Evolutionary conservation across 306 rosid genomes (phyloP).

Genomic region (Trichosanthes truncata): DNA sequence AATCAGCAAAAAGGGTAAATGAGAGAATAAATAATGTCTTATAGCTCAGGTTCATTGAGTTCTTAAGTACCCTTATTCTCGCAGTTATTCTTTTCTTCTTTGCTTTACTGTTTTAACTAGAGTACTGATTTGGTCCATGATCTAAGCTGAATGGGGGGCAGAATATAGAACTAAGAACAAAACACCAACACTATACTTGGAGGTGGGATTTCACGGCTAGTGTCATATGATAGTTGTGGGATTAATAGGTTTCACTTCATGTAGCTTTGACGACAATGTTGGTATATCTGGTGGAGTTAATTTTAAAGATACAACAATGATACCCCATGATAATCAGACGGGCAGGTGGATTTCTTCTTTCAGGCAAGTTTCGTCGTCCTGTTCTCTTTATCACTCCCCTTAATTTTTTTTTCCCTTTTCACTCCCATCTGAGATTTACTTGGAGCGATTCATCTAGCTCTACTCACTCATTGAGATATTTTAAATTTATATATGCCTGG

Average conservation of each 20-base stretch:
- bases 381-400: neutral
- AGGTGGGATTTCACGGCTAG: neutral
- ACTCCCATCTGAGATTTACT: neutral
- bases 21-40: neutral
- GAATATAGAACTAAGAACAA: neutral
- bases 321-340: slow-evolving; percentile 49
- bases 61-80: neutral
- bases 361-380: slow-evolving; percentile 37
- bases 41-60: neutral
- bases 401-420: neutral
- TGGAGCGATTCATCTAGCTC: neutral
- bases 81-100: neutral
- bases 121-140: neutral
- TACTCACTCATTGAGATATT: neutral
- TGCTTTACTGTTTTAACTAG: neutral
- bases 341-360: slow-evolving; percentile 67
- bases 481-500: neutral
- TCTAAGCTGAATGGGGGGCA: neutral
- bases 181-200: neutral
- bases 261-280: slow-evolving; percentile 56
- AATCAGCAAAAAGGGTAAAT: neutral
- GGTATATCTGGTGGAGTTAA: slow-evolving; percentile 56
- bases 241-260: slow-evolving; percentile 13
- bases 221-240: neutral
- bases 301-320: slow-evolving; percentile 30